These are phyloP conservation scores for Antonospora locustae DNA, from an alignment of 371 early-diverging fungal genomes.

Conservation along the genomic window DNA sequence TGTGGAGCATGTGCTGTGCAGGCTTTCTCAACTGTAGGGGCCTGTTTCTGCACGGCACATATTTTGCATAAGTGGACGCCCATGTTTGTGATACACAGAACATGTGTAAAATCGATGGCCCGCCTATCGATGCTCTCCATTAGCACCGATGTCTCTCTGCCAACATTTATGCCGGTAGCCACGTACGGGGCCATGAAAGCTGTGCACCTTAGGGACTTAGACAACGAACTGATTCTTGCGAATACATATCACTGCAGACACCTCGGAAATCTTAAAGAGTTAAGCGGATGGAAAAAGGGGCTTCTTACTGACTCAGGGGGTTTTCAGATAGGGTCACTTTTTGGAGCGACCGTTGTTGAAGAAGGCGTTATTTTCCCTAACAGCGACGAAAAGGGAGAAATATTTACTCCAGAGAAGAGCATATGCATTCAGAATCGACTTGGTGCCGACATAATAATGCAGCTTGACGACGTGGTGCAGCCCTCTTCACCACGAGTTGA, in stretches of 20 bases:
- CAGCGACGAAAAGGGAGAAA: constrained; percentile 56
- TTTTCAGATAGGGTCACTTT: constrained; percentile 80
- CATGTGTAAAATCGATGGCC: constrained; percentile 76
- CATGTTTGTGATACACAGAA: no score
- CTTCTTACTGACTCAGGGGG: constrained; percentile 79
- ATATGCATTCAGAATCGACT: constrained; percentile 77
- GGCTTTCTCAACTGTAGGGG: no score
- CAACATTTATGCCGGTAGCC: constrained; percentile 91
- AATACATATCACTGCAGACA: constrained; percentile 62
- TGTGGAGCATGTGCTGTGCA: constrained; percentile 28
- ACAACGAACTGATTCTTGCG: constrained; percentile 73
- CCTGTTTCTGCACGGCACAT: no score
- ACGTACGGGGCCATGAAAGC: constrained; percentile 83
- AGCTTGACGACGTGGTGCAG: constrained; percentile 81
- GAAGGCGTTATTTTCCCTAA: constrained; percentile 75
- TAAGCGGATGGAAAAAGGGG: constrained; percentile 70
- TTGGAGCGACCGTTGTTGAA: constrained; percentile 69
- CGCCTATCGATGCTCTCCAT: constrained; percentile 62
- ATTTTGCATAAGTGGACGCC: no score
- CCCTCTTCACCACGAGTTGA: constrained; percentile 68
- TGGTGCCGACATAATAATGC: constrained; percentile 89
- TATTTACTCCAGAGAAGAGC: constrained; percentile 82
- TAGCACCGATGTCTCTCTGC: constrained; percentile 69
- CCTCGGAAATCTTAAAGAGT: constrained; percentile 64
- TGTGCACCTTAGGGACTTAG: constrained; percentile 64